Evolutionary conservation across 352 stramenopile species (phyloP), one percentile per base, ranked within the genome.

Genomic region (Globisporangium orthogonon): DNA sequence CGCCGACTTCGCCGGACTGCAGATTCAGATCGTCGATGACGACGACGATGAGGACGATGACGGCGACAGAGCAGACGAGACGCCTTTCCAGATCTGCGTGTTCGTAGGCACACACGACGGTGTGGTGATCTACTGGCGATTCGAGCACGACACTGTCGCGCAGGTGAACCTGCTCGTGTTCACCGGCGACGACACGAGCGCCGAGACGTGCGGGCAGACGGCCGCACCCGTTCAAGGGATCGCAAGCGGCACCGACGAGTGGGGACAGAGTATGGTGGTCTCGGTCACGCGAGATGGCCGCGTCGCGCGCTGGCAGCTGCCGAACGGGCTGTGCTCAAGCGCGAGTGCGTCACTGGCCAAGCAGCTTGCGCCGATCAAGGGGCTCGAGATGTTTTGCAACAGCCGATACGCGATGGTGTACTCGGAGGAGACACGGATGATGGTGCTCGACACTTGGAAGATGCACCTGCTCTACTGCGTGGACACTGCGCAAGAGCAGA

Each of bases 391-490:
- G 76, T 69, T 89, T 33, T 83, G 75, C 55, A 90, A 92, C 58
- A 70, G 63, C 28, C 62, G 79, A 9, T 92, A 81, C 60, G 78
- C 83, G 1, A 72, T 92, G 9, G 75, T 89, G 18, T 85, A 81
- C 56, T 85, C 80, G 31, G 74, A 83, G 48, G 73, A 86, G 33
- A 81, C 80, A 7, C 75, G 80, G 4, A 80, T 90, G 47, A 89
- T 90, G 80, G 79, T 90, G 33, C 49, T 90, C 45, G 83, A 92
- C 58, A 83, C 78, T 53, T 92, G 80, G 80, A 85, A 74, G 45
- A 83, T 92, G 66, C 60, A 57, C 46, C 14, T 92, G 54, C 47
- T 90, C 9, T 87, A 85, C 44, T 92, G 83, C 31, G 70, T 87
- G 31, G 78, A 92, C 54, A 92, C 83, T 0, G 71, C 78, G 15